Evolutionary conservation across 1,284 basidiomycete genomes (phyloP).

Genomic region (Ceratobasidium sp.): DNA sequence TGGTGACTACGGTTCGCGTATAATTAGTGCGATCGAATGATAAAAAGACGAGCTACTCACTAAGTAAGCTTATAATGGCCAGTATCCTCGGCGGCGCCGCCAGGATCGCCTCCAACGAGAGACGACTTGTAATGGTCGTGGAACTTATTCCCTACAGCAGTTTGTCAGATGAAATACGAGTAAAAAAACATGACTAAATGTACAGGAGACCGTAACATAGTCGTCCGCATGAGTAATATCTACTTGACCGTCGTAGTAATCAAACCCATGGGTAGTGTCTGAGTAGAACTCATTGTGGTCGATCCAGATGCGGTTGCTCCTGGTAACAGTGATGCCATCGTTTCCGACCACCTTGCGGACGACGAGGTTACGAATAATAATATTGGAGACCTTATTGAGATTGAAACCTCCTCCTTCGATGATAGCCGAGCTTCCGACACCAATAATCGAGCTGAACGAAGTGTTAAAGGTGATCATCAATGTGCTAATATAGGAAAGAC

Average conservation of each 20-base stretch:
- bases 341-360: slow-evolving; percentile 35
- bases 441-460: slow-evolving; percentile 26
- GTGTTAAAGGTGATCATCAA: background rate
- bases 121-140: slow-evolving; percentile 49
- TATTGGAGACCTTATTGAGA: slow-evolving; percentile 36
- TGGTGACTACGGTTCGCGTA: slow-evolving; percentile 6
- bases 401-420: slow-evolving; percentile 39
- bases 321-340: slow-evolving; percentile 35
- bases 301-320: slow-evolving; percentile 43
- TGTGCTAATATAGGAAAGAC: background rate
- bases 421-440: slow-evolving; percentile 32
- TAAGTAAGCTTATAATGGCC: slow-evolving; percentile 45
- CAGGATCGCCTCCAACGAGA: slow-evolving; percentile 34
- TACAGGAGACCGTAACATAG: slow-evolving; percentile 36
- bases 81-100: slow-evolving; percentile 43
- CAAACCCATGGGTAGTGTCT: slow-evolving; percentile 42
- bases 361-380: slow-evolving; percentile 40
- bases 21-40: background rate
- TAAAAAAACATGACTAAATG: background rate
- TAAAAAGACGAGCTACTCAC: background rate
- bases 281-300: slow-evolving; percentile 51
- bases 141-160: slow-evolving; percentile 42
- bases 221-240: slow-evolving; percentile 47
- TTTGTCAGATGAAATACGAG: too few species aligned
- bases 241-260: slow-evolving; percentile 47